These are phyloP conservation scores for Chaetomium cochliodes DNA, from an alignment of 495 filamentous ascomycete genomes.

Conservation along the genomic window DNA sequence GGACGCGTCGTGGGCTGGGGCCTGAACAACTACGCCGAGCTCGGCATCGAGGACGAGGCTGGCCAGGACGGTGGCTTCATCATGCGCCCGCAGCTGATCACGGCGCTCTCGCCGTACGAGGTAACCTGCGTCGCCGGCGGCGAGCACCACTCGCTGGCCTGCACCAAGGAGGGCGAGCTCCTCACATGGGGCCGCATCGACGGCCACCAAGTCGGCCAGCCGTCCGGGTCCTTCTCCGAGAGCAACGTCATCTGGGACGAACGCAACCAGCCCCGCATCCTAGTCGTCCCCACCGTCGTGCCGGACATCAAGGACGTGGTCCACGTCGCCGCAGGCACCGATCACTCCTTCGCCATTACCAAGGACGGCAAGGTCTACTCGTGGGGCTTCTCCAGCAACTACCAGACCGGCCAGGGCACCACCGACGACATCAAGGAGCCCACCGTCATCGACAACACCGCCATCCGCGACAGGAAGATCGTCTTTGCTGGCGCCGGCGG, in stretches of 20 bases:
- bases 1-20: conserved; percentile 81
- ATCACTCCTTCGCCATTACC: conserved; percentile 61
- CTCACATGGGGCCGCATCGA: conserved; percentile 71
- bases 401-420: conserved; percentile 65
- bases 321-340: conserved; percentile 52
- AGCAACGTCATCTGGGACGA: conserved; percentile 61
- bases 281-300: conserved; percentile 50
- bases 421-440: conserved; percentile 58
- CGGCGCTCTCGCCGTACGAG: conserved; percentile 52
- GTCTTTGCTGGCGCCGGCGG: conserved; percentile 61
- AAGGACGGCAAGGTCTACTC: conserved; percentile 60
- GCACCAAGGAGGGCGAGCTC: conserved; percentile 60
- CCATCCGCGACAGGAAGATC: conserved; percentile 58
- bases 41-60: conserved; percentile 64
- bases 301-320: conserved; percentile 31
- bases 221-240: conserved; percentile 45
- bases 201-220: conserved; percentile 60
- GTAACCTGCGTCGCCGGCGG: conserved; percentile 63
- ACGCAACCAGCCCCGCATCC: conserved; percentile 54
- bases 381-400: conserved; percentile 68
- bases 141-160: conserved; percentile 64
- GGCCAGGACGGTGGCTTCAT: conserved; percentile 61
- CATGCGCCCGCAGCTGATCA: conserved; percentile 44
- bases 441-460: conserved; percentile 61
- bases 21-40: conserved; percentile 80